Evolutionary conservation across 2,329 filamentous ascomycete genomes (phyloP).

Genomic region (Neonectria ditissima): DNA sequence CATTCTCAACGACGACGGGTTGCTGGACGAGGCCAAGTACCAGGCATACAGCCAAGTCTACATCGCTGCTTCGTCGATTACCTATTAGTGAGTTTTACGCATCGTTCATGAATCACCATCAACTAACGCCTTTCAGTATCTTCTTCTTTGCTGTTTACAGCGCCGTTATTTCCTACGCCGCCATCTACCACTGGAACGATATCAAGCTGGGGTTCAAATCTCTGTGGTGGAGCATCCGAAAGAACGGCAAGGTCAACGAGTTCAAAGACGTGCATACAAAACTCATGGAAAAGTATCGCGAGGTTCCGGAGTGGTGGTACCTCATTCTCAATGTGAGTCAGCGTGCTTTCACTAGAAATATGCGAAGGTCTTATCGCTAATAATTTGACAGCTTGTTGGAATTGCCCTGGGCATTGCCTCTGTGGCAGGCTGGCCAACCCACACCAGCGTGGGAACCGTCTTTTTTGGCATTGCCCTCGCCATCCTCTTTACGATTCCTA

Average conservation of each 20-base stretch:
- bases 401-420: conserved; percentile 51
- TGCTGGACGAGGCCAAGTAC: conserved; percentile 52
- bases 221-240: conserved; percentile 30
- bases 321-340: conserved; percentile 36
- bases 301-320: conserved; percentile 63
- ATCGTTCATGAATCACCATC: background rate
- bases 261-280: conserved; percentile 57
- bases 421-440: conserved; percentile 55
- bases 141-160: conserved; percentile 47
- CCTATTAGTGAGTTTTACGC: conserved; percentile 29
- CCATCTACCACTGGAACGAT: conserved; percentile 50
- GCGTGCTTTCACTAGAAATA: background rate
- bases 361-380: background rate
- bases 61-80: conserved; percentile 38
- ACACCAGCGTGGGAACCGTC: conserved; percentile 57
- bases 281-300: conserved; percentile 57
- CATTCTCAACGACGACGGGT: conserved; percentile 55
- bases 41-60: conserved; percentile 51
- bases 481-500: conserved; percentile 57
- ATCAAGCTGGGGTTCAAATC: conserved; percentile 49
- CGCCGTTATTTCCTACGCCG: conserved; percentile 51
- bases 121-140: background rate
- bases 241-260: conserved; percentile 16
- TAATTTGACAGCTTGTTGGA: conserved; percentile 34
- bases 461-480: conserved; percentile 58